These are phyloP conservation scores for Lenwebbia sp. DNA, from an alignment of 345 rosid genomes.

Conservation along the genomic window DNA sequence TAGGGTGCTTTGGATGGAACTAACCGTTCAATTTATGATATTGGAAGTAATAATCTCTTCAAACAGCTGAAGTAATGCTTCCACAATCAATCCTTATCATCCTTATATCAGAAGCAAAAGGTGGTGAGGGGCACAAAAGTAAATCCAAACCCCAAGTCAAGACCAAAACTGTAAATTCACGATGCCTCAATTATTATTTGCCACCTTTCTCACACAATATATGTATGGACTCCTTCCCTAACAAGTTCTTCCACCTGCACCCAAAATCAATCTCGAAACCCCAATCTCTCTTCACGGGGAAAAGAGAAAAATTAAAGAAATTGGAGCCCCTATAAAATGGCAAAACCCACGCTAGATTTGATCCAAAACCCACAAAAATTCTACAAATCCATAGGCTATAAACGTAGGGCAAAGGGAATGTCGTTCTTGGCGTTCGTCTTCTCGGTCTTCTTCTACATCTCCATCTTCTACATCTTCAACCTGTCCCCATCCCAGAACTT, in stretches of 20 bases:
- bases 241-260: neutral
- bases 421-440: slow-evolving; percentile 25
- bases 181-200: neutral
- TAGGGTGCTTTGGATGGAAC: neutral
- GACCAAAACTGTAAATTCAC: neutral
- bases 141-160: neutral
- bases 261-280: neutral
- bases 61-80: neutral
- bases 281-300: neutral
- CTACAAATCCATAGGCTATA: neutral
- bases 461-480: slow-evolving; percentile 35
- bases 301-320: neutral
- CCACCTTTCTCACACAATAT: neutral
- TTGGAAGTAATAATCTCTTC: neutral
- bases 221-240: neutral
- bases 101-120: neutral
- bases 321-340: neutral
- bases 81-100: neutral
- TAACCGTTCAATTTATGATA: neutral
- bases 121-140: neutral
- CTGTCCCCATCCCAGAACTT: slow-evolving; percentile 44
- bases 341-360: neutral
- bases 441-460: slow-evolving; percentile 27
- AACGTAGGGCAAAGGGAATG: slow-evolving; percentile 6
- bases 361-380: neutral